Evolutionary conservation across 495 filamentous ascomycete genomes (phyloP).

Genomic region (Podospora pseudocomata): DNA sequence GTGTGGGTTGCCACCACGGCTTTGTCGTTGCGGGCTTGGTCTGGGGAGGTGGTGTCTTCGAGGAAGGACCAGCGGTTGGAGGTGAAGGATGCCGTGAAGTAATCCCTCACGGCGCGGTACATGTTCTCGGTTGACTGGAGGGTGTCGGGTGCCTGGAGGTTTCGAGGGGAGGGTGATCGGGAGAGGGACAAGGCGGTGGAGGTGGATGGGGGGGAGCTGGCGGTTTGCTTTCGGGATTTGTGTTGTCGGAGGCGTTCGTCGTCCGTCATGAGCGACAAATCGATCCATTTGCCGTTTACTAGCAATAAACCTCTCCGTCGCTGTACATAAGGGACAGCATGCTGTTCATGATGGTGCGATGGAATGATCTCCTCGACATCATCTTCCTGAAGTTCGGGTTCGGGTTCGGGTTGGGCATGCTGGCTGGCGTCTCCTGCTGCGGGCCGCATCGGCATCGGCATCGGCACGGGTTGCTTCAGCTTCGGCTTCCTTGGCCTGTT

Average conservation of each 20-base stretch:
- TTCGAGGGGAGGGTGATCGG: not conserved
- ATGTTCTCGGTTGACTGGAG: slow-evolving; percentile 10
- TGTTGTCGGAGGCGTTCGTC: not conserved
- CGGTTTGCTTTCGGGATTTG: not conserved
- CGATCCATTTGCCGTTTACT: not conserved
- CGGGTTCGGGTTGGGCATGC: not conserved
- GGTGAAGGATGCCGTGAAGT: slow-evolving; percentile 15
- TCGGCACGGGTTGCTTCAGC: not conserved
- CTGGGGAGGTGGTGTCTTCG: not conserved
- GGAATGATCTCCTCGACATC: not conserved
- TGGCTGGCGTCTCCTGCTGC: not conserved
- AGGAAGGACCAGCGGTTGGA: slow-evolving; percentile 11
- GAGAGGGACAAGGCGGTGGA: not conserved
- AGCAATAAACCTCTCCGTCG: not conserved
- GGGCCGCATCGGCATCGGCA: not conserved
- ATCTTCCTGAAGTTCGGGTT: not conserved
- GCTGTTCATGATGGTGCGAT: not conserved
- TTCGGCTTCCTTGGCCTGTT: slow-evolving; percentile 1
- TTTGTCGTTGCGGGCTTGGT: not conserved
- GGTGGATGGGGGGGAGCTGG: not conserved
- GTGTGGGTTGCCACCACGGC: not conserved
- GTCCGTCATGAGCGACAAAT: not conserved
- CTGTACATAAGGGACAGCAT: not conserved
- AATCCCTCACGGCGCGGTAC: slow-evolving; percentile 15
- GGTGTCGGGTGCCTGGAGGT: slow-evolving; percentile 1